Base-by-base conservation (phyloP, 1,284 basidiomycete species). In the Heterobasidion occidentale region DNA sequence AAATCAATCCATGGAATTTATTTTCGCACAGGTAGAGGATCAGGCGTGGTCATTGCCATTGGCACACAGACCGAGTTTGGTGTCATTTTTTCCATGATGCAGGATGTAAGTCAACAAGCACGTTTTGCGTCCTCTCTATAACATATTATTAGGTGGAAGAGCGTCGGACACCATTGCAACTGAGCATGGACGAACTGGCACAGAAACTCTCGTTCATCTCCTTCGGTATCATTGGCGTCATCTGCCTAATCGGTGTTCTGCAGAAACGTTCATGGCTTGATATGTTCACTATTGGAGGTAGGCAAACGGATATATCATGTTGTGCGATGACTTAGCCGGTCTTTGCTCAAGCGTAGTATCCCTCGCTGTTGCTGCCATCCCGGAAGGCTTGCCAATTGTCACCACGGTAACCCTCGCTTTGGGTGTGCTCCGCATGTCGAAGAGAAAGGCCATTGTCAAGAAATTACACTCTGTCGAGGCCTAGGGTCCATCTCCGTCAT, bases 231-330 rank as follows among this genome's bases (percentile, higher is more conserved):
- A 99, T 99, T 63, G 95, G 92, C 14, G 70, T 97, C 42, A 98
- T 98, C 58, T 93, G 92, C 68, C 71, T 99, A 54, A 87, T 98
- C 62, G 96, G 96, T 4, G 82, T 96, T 5, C 74, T 87, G 60
- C 95, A 98, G 68, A 77, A 81, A 35, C 78, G 94, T n/a, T 81
- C 88, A 12, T 97, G 94, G 94, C 74, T 98, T 9, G 95, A 98
- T 53, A 98, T 98, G 96, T 98, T 98, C 67, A 98, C 95, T 9
- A 98, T 98, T 61, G 95, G 95, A 75, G 92, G 92, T 93, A 65
- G 60, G 70, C 51, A 46, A 36, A 36, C 38, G 12, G 38, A 42
- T 11, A 8, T 42, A 42, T 42, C 12, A 11, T n/a, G n/a, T 42
- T 42, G 12, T n/a, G 38, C 38, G 38, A n/a, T n/a, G 38, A 42